Evolutionary conservation across 2,329 filamentous ascomycete genomes (phyloP).

Genomic region (Colletotrichum lini): DNA sequence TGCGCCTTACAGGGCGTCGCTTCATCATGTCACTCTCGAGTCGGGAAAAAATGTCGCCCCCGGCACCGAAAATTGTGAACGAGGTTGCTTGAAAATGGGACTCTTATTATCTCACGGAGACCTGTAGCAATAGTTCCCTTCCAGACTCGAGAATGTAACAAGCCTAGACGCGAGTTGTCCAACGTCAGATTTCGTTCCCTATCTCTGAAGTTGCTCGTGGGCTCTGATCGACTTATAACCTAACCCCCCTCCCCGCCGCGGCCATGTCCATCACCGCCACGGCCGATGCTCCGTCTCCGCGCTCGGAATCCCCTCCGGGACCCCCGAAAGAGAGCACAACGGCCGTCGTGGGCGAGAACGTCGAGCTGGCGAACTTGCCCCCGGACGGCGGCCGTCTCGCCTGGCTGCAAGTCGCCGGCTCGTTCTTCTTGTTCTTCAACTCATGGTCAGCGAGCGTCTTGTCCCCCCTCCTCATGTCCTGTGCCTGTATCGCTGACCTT

Average conservation of each 20-base stretch:
- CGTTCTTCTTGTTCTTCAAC: conserved; percentile 54
- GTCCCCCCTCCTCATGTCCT: not conserved
- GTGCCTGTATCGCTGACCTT: not conserved
- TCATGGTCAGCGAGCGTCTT: conserved; percentile 46
- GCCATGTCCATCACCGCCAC: not conserved
- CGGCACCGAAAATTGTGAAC: not conserved
- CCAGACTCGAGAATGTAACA: no score
- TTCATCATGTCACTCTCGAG: conserved; percentile 1
- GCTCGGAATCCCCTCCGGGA: not conserved
- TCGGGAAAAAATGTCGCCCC: not conserved
- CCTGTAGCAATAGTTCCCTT: no score
- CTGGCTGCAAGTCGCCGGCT: conserved; percentile 55
- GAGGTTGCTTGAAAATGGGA: not conserved
- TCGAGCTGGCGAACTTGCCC: not conserved
- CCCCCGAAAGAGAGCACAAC: not conserved
- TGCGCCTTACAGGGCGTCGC: not conserved
- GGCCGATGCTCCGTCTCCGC: not conserved
- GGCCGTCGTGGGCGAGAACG: not conserved
- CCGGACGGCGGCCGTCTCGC: conserved; percentile 50
- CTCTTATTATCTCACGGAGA: not conserved
- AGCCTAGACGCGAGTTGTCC: no score
- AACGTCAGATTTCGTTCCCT: no score
- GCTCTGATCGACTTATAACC: no score
- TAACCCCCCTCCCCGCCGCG: not conserved
- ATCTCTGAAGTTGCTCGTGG: no score